Conservation (phyloP, 2,329 filamentous ascomycete species). For the Leptographium wingfieldii region DNA sequence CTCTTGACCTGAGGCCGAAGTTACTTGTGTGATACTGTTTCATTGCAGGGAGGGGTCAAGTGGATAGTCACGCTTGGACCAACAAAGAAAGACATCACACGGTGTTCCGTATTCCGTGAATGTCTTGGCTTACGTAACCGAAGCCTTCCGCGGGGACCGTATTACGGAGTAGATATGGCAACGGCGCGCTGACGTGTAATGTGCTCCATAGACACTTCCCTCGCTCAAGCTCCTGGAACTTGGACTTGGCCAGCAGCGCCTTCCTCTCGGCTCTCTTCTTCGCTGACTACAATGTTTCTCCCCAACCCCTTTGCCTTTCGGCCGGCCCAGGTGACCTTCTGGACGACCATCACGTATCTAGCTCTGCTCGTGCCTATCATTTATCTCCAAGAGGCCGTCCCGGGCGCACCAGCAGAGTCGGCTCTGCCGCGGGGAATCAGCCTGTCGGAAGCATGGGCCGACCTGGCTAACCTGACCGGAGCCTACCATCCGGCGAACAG, state of each 20-base stretch:
- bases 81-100: neutral
- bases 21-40: neutral
- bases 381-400: conserved; percentile 63
- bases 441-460: conserved; percentile 73
- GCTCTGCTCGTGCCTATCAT: conserved; percentile 62
- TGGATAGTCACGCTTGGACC: neutral
- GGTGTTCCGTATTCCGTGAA: neutral
- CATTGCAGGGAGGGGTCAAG: neutral
- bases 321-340: conserved; percentile 68
- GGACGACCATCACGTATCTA: conserved; percentile 64
- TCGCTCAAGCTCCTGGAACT: neutral
- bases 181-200: neutral
- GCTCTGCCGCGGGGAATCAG: conserved; percentile 52
- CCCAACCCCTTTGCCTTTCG: conserved; percentile 60
- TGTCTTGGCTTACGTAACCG: neutral
- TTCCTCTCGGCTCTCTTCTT: neutral
- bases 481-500: conserved; percentile 85
- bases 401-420: conserved; percentile 44
- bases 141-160: neutral
- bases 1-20: neutral
- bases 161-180: neutral
- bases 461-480: conserved; percentile 62
- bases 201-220: neutral
- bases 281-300: conserved; percentile 5
- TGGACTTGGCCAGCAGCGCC: neutral